Evolutionary conservation across 2,329 filamentous ascomycete genomes (phyloP), one percentile per base, ranked within the genome.

Genomic region (Talaromyces amestolkiae): DNA sequence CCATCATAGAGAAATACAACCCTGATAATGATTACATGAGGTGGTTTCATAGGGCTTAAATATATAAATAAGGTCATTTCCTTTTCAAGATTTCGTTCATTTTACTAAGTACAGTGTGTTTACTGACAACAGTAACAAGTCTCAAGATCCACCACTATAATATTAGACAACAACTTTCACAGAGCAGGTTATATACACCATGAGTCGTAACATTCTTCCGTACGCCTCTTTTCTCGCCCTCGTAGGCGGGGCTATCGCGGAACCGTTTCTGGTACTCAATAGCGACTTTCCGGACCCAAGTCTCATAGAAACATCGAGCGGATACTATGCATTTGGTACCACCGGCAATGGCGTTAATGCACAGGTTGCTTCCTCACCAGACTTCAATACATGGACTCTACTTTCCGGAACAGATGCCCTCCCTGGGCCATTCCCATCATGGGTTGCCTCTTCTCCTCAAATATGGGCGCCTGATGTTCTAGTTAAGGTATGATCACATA

Each of bases 401-500:
- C 77, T 82, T 19, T 77, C 82, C 51, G 77, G 81, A 54, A 72
- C 77, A 17, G 84, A 88, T 69, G 81, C 83, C 2, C 75, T 88
- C 17, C 84, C 85, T 0, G 71, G 75, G 9, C 70, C 71, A 19
- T 71, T 81, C 5, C 80, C 80, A 2, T 69, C 75, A 17, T 88
- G 86, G 85, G 82, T 82, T 9, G 80, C 76, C 17, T 78, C 79
- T 3, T 70, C 72, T 3, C 71, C 72, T 6, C 79, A 83, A 64
- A 82, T 82, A 13, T 88, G 86, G 86, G 86, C 86, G 0, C 86
- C 86, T 10, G 85, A 87, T 70, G 83, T 88, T 2, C 78, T 80
- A 7, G 76, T 77, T 58, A 74, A 85, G 19, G 74, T 75, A 65
- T 27, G 67, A 58, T 45, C 33, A 27, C n/a, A 45, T n/a, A 3